Evolutionary conservation across 805 yeast species (phyloP).

Genomic region (Candida maltosa): DNA sequence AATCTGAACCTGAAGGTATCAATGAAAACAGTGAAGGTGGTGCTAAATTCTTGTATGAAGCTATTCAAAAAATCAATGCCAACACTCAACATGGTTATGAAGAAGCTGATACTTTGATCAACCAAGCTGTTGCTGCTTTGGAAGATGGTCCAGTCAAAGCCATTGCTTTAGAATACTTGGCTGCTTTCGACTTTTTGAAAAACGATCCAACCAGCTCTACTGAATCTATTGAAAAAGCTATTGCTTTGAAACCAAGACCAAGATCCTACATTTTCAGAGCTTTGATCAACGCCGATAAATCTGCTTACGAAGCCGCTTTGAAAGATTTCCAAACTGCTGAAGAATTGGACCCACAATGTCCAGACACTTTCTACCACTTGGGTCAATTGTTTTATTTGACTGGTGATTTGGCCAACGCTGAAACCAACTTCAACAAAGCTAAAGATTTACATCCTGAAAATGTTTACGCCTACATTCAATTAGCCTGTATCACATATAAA

Average conservation of each 20-base stretch:
- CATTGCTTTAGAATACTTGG: constrained; percentile 78
- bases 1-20: constrained; percentile 46
- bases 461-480: constrained; percentile 83
- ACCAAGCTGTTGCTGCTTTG: constrained; percentile 56
- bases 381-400: constrained; percentile 89
- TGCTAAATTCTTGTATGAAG: constrained; percentile 63
- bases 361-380: constrained; percentile 88
- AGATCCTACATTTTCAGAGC: constrained; percentile 83
- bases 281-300: constrained; percentile 76
- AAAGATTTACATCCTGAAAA: constrained; percentile 70
- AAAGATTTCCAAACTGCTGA: constrained; percentile 71
- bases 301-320: constrained; percentile 55
- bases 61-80: constrained; percentile 50
- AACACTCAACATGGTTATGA: constrained; percentile 60
- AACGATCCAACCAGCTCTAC: constrained; percentile 67
- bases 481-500: constrained; percentile 89
- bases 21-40: constrained; percentile 55
- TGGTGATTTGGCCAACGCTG: constrained; percentile 70
- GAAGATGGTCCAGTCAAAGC: constrained; percentile 31
- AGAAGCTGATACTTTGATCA: constrained; percentile 54
- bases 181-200: constrained; percentile 80
- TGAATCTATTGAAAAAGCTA: constrained; percentile 59
- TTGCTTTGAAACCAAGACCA: constrained; percentile 68
- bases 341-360: constrained; percentile 61
- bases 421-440: constrained; percentile 70